Evolutionary conservation across 805 yeast genomes (phyloP).

Genomic region (Metschnikowia arizonensis): DNA sequence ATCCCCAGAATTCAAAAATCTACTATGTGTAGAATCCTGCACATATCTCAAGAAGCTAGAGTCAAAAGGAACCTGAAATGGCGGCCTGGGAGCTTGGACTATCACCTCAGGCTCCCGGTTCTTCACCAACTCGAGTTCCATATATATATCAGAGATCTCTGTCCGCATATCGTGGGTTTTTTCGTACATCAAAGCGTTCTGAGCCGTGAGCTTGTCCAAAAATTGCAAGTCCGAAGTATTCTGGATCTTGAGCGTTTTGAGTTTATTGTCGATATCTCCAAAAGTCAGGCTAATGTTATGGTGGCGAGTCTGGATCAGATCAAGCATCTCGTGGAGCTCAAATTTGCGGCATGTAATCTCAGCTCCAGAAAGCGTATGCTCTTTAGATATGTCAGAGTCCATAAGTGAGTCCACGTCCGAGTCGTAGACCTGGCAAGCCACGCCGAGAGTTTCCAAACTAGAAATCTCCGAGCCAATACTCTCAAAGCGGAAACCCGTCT

Average conservation of each 20-base stretch:
- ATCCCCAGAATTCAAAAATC: too few species aligned
- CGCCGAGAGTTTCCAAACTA: conserved; percentile 7
- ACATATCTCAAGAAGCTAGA: background rate
- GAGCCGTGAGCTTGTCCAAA: conserved; percentile 12
- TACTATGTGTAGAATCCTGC: too few species aligned
- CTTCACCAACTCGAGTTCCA: conserved; percentile 10
- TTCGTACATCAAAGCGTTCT: conserved; percentile 16
- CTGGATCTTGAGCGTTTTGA: conserved; percentile 11
- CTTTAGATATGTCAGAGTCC: conserved; percentile 12
- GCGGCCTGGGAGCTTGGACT: background rate
- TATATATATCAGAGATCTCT: conserved; percentile 11
- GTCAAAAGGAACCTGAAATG: conserved; percentile 1
- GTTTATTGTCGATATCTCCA: conserved; percentile 6
- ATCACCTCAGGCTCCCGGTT: background rate
- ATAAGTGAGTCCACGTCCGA: conserved; percentile 22
- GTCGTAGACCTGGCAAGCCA: conserved; percentile 7
- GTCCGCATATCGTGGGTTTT: conserved; percentile 14
- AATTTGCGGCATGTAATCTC: conserved; percentile 5
- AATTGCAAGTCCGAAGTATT: conserved; percentile 14
- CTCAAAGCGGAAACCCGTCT: background rate
- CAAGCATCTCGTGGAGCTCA: conserved; percentile 12
- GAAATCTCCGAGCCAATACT: conserved; percentile 5
- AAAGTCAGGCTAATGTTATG: conserved; percentile 8
- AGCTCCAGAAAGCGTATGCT: background rate
- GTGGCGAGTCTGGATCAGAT: conserved; percentile 12